A percentile compares a stretch with the other conserved stretches of the same genome.
These are phyloP conservation scores for Coniosporium apollinis DNA, from an alignment of 495 filamentous ascomycete species.

Conservation along the genomic window DNA sequence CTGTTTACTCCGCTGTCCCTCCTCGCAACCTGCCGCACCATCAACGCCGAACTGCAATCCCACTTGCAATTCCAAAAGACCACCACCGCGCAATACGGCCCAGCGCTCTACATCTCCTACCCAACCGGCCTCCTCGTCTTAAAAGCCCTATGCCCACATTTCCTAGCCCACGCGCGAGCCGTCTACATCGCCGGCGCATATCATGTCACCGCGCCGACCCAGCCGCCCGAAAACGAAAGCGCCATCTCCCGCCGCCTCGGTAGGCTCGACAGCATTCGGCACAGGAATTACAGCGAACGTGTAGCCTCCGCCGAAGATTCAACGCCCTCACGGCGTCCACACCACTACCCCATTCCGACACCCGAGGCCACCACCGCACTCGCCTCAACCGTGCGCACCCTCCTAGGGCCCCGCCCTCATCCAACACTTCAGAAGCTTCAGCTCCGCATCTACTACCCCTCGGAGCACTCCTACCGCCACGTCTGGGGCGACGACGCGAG, in stretches of 20 bases:
- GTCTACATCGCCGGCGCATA: slow-evolving; percentile 18
- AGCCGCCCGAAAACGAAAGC: too few relatives aligned
- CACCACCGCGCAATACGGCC: neutral
- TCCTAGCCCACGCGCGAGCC: slow-evolving; percentile 14
- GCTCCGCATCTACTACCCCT: slow-evolving; percentile 15
- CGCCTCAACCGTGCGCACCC: slow-evolving; percentile 3
- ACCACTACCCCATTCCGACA: too few relatives aligned
- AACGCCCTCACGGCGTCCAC: too few relatives aligned
- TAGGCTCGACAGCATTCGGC: too few relatives aligned
- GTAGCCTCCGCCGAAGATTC: too few relatives aligned
- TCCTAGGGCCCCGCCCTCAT: slow-evolving; percentile 8
- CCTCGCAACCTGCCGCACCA: neutral
- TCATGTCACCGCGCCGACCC: neutral
- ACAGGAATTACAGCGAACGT: too few relatives aligned
- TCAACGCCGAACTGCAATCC: neutral
- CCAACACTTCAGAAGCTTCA: slow-evolving; percentile 11
- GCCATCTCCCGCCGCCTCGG: too few relatives aligned
- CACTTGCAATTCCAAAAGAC: neutral
- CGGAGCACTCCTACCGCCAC: slow-evolving; percentile 9
- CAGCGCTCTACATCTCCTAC: slow-evolving; percentile 14
- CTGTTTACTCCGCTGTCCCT: too few relatives aligned
- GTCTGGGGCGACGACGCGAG: slow-evolving; percentile 16
- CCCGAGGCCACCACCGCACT: slow-evolving; percentile 9
- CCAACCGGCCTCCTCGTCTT: slow-evolving; percentile 16
- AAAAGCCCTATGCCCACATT: slow-evolving; percentile 12